A percentile compares a stretch with the other conserved stretches of the same genome.
These are phyloP conservation scores for Claviceps arundinis DNA, from an alignment of 2,329 filamentous ascomycete genomes.

Conservation along the genomic window DNA sequence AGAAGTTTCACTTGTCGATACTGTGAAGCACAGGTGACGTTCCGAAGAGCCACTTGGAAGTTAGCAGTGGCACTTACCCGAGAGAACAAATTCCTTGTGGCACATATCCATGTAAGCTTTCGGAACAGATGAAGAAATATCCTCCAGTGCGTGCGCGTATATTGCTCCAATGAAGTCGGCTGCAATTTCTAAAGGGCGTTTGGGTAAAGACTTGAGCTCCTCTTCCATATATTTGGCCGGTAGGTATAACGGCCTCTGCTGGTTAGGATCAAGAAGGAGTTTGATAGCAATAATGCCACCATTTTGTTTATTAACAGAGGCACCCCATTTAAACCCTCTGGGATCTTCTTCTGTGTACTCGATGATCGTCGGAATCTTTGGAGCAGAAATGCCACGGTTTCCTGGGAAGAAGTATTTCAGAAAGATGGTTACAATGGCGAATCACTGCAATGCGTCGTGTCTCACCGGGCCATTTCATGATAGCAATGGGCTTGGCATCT, in stretches of 20 bases:
- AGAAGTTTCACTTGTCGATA: neutral
- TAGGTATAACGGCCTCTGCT: slow-evolving; percentile 7
- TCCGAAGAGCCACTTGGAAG: neutral
- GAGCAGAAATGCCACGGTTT: slow-evolving; percentile 25
- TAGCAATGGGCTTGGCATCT: slow-evolving; percentile 20
- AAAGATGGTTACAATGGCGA: slow-evolving; percentile 20
- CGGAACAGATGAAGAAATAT: slow-evolving; percentile 17
- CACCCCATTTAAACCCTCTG: slow-evolving; percentile 21
- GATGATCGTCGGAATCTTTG: slow-evolving; percentile 17
- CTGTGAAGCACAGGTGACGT: neutral
- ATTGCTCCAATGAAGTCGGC: slow-evolving; percentile 6
- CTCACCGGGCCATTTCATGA: slow-evolving; percentile 11
- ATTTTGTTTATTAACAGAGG: neutral
- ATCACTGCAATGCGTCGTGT: neutral
- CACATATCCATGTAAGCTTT: slow-evolving; percentile 8
- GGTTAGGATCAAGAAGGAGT: slow-evolving; percentile 9
- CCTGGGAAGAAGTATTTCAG: slow-evolving; percentile 27
- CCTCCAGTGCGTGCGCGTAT: slow-evolving; percentile 20
- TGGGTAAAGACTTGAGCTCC: slow-evolving; percentile 7
- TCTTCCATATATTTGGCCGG: neutral
- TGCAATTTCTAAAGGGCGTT: slow-evolving; percentile 7
- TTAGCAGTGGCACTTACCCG: slow-evolving; percentile 19
- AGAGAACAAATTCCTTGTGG: slow-evolving; percentile 23
- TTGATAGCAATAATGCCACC: slow-evolving; percentile 10
- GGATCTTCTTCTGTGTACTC: slow-evolving; percentile 21